Evolutionary conservation across 2,329 filamentous ascomycete genomes (phyloP).

Genomic region (Fusarium tricinctum): DNA sequence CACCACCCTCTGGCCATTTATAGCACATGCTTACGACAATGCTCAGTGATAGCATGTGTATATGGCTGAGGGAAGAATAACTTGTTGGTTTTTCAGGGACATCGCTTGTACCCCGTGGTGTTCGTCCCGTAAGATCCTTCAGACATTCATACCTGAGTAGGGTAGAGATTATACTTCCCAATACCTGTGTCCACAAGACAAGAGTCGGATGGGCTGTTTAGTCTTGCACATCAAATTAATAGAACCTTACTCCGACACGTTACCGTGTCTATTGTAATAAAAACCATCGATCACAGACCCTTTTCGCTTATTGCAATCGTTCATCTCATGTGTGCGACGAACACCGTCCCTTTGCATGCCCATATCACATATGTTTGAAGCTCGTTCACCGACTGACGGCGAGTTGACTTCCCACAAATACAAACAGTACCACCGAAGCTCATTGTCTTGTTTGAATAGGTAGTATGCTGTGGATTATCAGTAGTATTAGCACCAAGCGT

Average conservation of each 20-base stretch:
- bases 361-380: background rate
- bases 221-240: background rate
- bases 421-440: background rate
- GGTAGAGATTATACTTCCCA: background rate
- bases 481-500: too few species aligned
- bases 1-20: slow-evolving; percentile 74
- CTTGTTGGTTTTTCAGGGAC: slow-evolving; percentile 50
- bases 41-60: slow-evolving; percentile 73
- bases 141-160: slow-evolving; percentile 35
- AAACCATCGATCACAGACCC: background rate
- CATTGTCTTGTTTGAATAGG: background rate
- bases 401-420: background rate
- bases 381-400: background rate
- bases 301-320: background rate
- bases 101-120: slow-evolving; percentile 44
- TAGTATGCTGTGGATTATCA: background rate
- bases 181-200: background rate
- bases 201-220: background rate
- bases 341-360: background rate
- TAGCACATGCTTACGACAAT: slow-evolving; percentile 70
- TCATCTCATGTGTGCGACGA: background rate
- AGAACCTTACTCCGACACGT: background rate
- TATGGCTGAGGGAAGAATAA: slow-evolving; percentile 75
- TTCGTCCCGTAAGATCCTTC: slow-evolving; percentile 50
- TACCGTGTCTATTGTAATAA: background rate